phyloP scores from a whole-genome alignment of 2,329 filamentous ascomycete species.

The Juglanconis oblonga region DNA sequence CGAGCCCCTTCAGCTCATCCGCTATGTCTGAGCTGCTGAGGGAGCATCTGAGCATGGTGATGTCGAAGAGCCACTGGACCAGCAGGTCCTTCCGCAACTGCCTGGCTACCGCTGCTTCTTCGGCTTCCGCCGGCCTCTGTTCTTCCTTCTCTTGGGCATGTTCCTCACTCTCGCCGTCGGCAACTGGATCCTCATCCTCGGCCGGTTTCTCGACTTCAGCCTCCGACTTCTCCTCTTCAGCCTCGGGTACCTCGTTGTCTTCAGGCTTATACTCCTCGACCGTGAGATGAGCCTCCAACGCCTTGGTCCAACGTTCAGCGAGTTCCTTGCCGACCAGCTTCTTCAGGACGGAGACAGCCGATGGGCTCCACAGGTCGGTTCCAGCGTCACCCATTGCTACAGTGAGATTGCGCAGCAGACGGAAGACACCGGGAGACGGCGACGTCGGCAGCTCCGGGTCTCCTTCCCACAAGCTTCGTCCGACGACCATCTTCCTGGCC shows the following conservation, averaged over 20 bases:
- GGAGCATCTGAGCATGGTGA: constrained; percentile 44
- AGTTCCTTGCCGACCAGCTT: constrained; percentile 50
- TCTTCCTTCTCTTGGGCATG: constrained; percentile 11
- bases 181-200: constrained; percentile 14
- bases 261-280: constrained; percentile 20
- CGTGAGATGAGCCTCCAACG: constrained; percentile 33
- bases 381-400: constrained; percentile 68
- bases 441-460: constrained; percentile 71
- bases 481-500: constrained; percentile 49
- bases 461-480: constrained; percentile 77
- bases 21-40: constrained; percentile 15
- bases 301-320: constrained; percentile 43
- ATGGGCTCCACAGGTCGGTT: constrained; percentile 76
- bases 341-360: constrained; percentile 64
- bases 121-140: background rate
- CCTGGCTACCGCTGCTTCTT: constrained; percentile 12
- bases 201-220: constrained; percentile 16
- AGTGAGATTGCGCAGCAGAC: constrained; percentile 64
- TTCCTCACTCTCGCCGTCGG: constrained; percentile 20
- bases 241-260: constrained; percentile 3
- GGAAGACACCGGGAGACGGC: constrained; percentile 72
- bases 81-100: constrained; percentile 43
- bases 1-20: constrained; percentile 40
- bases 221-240: background rate
- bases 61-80: constrained; percentile 62